phyloP scores from a whole-genome alignment of 164 flowering plant genomes.

The Macadamia integrifolia region DNA sequence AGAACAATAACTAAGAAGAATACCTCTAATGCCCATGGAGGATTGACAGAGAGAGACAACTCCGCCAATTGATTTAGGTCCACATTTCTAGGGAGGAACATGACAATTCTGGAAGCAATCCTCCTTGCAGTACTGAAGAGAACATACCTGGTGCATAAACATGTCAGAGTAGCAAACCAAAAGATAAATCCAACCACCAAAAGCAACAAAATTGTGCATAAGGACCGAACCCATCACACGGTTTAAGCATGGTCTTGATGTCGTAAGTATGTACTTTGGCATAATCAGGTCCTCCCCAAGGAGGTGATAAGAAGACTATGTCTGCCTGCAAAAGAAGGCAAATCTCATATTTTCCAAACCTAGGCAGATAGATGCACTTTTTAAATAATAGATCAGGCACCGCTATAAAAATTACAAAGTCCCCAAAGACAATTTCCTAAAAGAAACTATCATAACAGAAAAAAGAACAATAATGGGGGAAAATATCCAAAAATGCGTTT shows the following conservation, averaged over 20 bases:
- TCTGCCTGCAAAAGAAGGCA: constrained; percentile 61
- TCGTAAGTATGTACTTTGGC: constrained; percentile 51
- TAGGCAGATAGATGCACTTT: not conserved
- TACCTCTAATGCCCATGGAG: constrained; percentile 90
- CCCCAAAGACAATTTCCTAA: too few species aligned
- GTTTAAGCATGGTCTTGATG: constrained; percentile 75
- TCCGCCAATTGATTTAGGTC: constrained; percentile 83
- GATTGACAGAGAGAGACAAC: constrained; percentile 46
- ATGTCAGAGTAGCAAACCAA: constrained; percentile 7
- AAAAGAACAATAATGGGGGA: not conserved
- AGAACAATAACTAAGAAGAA: not conserved
- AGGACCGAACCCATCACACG: constrained; percentile 60
- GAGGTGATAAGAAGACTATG: constrained; percentile 82
- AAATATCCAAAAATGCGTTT: too few species aligned
- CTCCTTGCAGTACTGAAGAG: constrained; percentile 55
- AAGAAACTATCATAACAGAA: not conserved
- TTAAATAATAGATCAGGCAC: not conserved
- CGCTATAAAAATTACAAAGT: not conserved
- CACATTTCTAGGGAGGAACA: constrained; percentile 95
- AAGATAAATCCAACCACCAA: not conserved
- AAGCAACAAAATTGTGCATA: constrained; percentile 1
- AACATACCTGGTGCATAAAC: constrained; percentile 31
- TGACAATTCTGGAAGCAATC: constrained; percentile 64
- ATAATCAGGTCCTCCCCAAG: constrained; percentile 99
- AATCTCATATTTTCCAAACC: not conserved